A percentile compares a stretch with the other conserved stretches of the same genome.
phyloP scores from a whole-genome alignment of 495 filamentous ascomycete species.

The Penicillium fimorum region DNA sequence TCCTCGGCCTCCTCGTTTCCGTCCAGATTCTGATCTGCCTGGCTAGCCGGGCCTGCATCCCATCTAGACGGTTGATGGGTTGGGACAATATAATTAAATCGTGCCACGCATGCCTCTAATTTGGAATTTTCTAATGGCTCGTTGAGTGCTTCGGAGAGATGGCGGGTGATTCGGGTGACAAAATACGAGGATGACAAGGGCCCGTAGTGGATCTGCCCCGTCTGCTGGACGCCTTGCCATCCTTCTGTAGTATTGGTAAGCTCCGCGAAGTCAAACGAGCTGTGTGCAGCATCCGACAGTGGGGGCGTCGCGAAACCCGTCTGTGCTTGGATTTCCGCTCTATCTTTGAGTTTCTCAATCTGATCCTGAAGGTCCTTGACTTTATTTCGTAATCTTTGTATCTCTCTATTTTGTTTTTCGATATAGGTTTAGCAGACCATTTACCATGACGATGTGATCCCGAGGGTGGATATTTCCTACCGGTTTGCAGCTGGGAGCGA shows the following conservation, averaged over 20 bases:
- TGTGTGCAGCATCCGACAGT: background rate
- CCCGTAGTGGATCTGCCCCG: background rate
- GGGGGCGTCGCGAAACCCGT: background rate
- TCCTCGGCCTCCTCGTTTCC: background rate
- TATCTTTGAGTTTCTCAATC: conserved; percentile 16
- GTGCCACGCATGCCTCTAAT: background rate
- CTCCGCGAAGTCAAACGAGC: background rate
- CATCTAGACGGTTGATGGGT: background rate
- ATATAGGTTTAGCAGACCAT: background rate
- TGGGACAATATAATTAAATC: background rate
- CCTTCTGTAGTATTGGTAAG: background rate
- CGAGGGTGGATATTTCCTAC: conserved; percentile 5
- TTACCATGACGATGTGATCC: conserved; percentile 3
- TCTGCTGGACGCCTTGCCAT: background rate
- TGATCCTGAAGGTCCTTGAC: conserved; percentile 41
- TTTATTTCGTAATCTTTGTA: background rate
- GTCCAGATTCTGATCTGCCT: background rate
- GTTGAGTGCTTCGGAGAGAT: background rate
- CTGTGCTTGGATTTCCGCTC: conserved; percentile 3
- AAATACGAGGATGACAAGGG: background rate
- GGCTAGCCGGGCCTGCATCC: background rate
- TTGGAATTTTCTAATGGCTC: background rate
- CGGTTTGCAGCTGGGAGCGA: conserved; percentile 25
- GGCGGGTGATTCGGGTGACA: background rate
- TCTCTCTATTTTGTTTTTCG: background rate